Base-by-base conservation (phyloP, 148 eudicot genomes). In the Silene latifolia region DNA sequence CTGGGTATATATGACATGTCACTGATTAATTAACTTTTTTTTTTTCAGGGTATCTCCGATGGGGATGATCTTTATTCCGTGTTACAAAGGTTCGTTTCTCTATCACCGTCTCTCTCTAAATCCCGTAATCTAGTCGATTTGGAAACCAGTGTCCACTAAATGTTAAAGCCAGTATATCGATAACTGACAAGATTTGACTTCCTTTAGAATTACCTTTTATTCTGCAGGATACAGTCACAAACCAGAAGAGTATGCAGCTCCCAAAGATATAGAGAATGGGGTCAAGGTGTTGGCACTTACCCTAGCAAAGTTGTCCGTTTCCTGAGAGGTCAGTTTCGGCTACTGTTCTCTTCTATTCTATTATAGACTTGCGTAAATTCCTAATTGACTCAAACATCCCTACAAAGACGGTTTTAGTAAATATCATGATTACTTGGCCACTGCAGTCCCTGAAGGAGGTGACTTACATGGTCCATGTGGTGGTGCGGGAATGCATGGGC, bases 51-150 rank as follows among this genome's bases (percentile, higher is more conserved):
- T 90, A 67, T 87, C 97, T 58, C 98, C 96, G 39, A 92, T 95
- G 97, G 98, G 93, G 65, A 92, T 95, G 98, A 92, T 95, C 48
- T 92, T 95, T 82, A 92, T 95, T 82, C 98, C 98, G 72, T 95
- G 98, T 76, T 87, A 90, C 68, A 92, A 90, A 89, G 98, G 98
- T 94, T 42, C 51, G 76, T 27, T 42, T 15, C n/a, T 53, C 61
- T 19, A 32, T 62, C 27, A 35, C 42, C 61, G 60, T 39, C 70
- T 66, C 67, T 23, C 46, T 21, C 62, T 7, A 76, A 1, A 20
- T 48, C 62, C 44, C 58, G 7, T 39, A 61, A 19, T 61, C 44
- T 6, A 23, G 48, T 44, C 13, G 23, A 21, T 62, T 62, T 27
- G 10, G 65, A 8, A 62, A 62, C 17, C 32, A 62, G 12, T 62